phyloP scores from a whole-genome alignment of 2,329 filamentous ascomycete genomes.

The Xylariaceae sp. region DNA sequence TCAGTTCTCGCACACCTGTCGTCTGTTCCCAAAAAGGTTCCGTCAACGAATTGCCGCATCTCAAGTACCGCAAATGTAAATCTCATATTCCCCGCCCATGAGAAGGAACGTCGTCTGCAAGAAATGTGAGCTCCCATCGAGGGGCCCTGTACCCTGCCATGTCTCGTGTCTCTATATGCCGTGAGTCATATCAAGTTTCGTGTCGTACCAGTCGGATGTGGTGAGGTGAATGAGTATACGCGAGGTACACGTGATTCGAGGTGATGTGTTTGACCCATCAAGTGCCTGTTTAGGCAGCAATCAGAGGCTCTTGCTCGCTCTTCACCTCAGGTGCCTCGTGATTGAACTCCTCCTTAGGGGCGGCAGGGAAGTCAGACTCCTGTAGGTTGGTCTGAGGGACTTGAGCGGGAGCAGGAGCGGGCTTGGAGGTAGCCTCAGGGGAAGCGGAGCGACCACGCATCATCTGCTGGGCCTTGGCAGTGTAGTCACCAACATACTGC shows the following conservation, averaged over 20 bases:
- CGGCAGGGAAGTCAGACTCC: slow-evolving; percentile 46
- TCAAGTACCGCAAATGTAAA: slow-evolving; percentile 6
- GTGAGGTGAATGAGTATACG: slow-evolving; percentile 8
- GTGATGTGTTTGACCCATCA: slow-evolving; percentile 10
- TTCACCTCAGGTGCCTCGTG: slow-evolving; percentile 27
- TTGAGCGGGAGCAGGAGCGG: slow-evolving; percentile 33
- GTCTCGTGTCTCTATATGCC: slow-evolving; percentile 19
- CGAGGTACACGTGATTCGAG: neutral
- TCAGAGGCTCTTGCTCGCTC: slow-evolving; percentile 28
- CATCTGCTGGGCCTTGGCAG: slow-evolving; percentile 62
- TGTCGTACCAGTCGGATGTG: slow-evolving; percentile 14
- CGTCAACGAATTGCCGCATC: slow-evolving; percentile 4
- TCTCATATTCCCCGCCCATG: slow-evolving; percentile 11
- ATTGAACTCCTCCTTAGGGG: slow-evolving; percentile 31
- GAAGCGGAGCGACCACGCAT: slow-evolving; percentile 47
- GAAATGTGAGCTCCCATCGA: slow-evolving; percentile 8
- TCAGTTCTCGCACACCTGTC: slow-evolving; percentile 1
- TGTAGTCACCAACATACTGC: slow-evolving; percentile 65
- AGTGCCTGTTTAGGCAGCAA: slow-evolving; percentile 23
- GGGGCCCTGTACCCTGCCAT: slow-evolving; percentile 12
- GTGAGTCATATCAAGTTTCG: slow-evolving; percentile 20
- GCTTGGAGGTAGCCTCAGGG: slow-evolving; percentile 36
- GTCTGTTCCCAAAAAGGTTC: slow-evolving; percentile 9
- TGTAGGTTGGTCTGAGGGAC: slow-evolving; percentile 23
- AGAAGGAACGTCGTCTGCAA: slow-evolving; percentile 15